Evolutionary conservation across 164 flowering plant species (phyloP), one percentile per base, ranked within the genome.

Genomic region (Tetracentron sinense): DNA sequence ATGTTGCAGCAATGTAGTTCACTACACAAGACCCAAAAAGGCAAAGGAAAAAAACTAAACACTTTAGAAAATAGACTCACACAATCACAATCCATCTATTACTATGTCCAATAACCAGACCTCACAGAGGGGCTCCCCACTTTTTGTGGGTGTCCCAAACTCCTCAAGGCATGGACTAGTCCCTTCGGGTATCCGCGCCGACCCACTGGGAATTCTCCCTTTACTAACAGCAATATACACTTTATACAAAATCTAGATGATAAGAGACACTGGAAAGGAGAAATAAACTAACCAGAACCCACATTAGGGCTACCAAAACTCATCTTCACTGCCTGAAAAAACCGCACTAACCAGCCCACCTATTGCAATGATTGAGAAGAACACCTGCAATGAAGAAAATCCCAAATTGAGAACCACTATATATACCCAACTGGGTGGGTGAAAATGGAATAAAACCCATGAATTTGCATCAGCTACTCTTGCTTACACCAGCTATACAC

Each of bases 241-340:
- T 48, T 28, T 30, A 54, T n/a, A 52, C 53, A 63, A 54, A 23
- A 11, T 17, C 19, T n/a, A 44, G 21, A 59, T 46, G 20, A 42
- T 7, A 31, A 42, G 20, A 31, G 20, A 59, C 29, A 23, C 35
- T 19, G 50, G 25, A 61, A 28, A 33, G 27, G 44, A 51, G 65
- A 61, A 60, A 53, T 48, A 54, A 54, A 78, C 95, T 70, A 75
- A 93, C 97, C 98, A 74, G 97, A 89, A 65, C 92, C 76, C 74
- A 75, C 63, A 30, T 87, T 75, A 50, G 70, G 69, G 68, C 81
- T 80, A 47, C 81, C 54, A 61, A 78, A 83, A 84, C 93, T 90
- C 96, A 90, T 94, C 54, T 75, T 72, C n/a, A 54, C 42, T 17
- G 31, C 56, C 59, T 20, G 51, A 54, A 28, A 54, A n/a, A 58